Percentiles rank a stretch among this genome's conserved stretches.
These are phyloP conservation scores for Haematococcus sp. DNA, from an alignment of 139 green algal genomes.

Conservation along the genomic window DNA sequence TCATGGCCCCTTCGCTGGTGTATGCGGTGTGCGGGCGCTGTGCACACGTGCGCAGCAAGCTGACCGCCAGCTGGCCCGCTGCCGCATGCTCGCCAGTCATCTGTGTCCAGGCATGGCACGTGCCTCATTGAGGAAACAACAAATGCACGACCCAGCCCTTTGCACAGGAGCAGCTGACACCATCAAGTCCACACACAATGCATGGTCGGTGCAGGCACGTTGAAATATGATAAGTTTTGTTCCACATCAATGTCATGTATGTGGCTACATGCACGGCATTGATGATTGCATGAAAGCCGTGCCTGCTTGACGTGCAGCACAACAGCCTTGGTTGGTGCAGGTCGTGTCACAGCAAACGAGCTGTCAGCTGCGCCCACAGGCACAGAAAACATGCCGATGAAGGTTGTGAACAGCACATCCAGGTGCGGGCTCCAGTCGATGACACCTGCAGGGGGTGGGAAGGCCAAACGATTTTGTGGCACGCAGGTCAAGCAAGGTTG, in stretches of 20 bases:
- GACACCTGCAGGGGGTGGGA: constrained; percentile 38
- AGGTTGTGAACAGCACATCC: constrained; percentile 51
- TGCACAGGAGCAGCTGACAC: too few species aligned
- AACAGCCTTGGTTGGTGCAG: constrained; percentile 1
- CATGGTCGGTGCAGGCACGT: too few species aligned
- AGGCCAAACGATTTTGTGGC: neutral
- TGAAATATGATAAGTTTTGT: too few species aligned
- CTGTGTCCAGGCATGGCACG: neutral
- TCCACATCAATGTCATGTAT: too few species aligned
- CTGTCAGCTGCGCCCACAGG: constrained; percentile 67
- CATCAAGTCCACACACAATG: too few species aligned
- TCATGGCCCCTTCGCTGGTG: constrained; percentile 9
- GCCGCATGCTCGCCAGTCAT: neutral
- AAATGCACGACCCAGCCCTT: too few species aligned
- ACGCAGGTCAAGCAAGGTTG: neutral
- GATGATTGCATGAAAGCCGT: too few species aligned
- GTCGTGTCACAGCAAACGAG: neutral
- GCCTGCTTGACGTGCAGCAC: constrained; percentile 32
- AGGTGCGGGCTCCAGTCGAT: constrained; percentile 60
- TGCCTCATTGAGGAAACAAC: neutral
- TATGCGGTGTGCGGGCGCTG: neutral
- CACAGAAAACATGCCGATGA: constrained; percentile 67
- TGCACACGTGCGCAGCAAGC: constrained; percentile 19
- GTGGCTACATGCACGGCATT: too few species aligned
- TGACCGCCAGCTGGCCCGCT: constrained; percentile 3